phyloP scores from a whole-genome alignment of 202 grass and related monocot genomes.

The Eragrostis tef region DNA sequence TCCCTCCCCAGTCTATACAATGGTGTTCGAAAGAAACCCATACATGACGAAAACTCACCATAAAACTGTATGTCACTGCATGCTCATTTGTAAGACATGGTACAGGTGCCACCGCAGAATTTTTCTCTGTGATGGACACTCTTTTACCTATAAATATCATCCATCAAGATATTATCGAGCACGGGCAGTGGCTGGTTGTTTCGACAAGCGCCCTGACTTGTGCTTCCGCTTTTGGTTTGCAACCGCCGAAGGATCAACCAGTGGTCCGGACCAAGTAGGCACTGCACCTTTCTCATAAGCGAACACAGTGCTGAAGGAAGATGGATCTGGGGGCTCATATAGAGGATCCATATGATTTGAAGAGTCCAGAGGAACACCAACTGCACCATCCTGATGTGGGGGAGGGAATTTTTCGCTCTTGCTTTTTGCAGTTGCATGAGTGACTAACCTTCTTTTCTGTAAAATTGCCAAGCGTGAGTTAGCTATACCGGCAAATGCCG shows the following conservation, averaged over 20 bases:
- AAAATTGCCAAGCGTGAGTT: slow-evolving; percentile 26
- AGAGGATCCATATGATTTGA: slow-evolving; percentile 73
- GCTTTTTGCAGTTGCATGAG: slow-evolving; percentile 72
- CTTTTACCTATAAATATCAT: slow-evolving; percentile 55
- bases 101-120: slow-evolving; percentile 16
- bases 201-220: slow-evolving; percentile 67
- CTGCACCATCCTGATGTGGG: slow-evolving; percentile 77
- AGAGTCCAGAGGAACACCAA: slow-evolving; percentile 71
- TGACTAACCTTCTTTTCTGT: slow-evolving; percentile 72
- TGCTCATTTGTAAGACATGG: slow-evolving; percentile 48
- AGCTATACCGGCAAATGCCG: slow-evolving; percentile 7
- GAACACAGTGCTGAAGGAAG: slow-evolving; percentile 84
- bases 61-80: slow-evolving; percentile 47
- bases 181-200: slow-evolving; percentile 67
- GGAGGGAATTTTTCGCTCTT: slow-evolving; percentile 95
- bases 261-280: slow-evolving; percentile 83
- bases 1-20: slow-evolving; percentile 61
- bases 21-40: slow-evolving; percentile 50
- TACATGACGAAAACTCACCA: slow-evolving; percentile 54
- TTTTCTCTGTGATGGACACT: slow-evolving; percentile 34
- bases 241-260: slow-evolving; percentile 67
- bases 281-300: slow-evolving; percentile 67
- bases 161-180: slow-evolving; percentile 51
- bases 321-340: slow-evolving; percentile 67
- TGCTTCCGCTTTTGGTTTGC: slow-evolving; percentile 66